Percentiles rank a stretch among this genome's conserved stretches.
Evolutionary conservation across 345 rosid genomes (phyloP).

Genomic region (Melaleuca alternifolia): DNA sequence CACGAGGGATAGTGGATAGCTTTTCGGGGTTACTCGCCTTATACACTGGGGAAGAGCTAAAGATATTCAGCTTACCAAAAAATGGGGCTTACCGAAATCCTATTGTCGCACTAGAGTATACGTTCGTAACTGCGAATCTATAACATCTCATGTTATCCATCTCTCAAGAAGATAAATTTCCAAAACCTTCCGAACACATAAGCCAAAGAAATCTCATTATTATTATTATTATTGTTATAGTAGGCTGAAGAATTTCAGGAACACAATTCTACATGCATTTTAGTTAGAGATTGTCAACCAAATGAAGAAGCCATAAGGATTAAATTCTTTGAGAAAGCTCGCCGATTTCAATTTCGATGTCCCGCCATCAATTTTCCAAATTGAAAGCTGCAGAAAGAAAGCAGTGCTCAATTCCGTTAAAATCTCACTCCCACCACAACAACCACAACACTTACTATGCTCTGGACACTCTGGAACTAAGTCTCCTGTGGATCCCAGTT

Average conservation of each 20-base stretch:
- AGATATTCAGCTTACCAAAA: neutral
- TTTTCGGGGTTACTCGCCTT: neutral
- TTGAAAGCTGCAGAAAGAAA: neutral
- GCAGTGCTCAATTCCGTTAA: neutral
- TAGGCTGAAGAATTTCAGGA: neutral
- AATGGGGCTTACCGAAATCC: neutral
- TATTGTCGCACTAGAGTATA: no score
- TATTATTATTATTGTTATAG: neutral
- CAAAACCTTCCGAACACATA: neutral
- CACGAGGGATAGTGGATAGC: neutral
- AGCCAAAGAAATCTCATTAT: neutral
- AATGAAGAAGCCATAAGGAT: neutral
- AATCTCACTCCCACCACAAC: neutral
- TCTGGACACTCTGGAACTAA: neutral
- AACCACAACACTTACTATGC: neutral
- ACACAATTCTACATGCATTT: neutral
- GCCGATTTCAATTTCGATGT: neutral
- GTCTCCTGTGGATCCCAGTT: neutral
- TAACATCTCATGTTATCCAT: neutral
- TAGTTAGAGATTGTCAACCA: neutral
- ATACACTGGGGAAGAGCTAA: neutral
- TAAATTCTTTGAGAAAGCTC: neutral
- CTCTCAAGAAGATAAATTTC: neutral
- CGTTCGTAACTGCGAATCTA: neutral
- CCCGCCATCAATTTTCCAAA: neutral